phyloP scores from a whole-genome alignment of 2,329 filamentous ascomycete genomes.

The Scorias spongiosa region DNA sequence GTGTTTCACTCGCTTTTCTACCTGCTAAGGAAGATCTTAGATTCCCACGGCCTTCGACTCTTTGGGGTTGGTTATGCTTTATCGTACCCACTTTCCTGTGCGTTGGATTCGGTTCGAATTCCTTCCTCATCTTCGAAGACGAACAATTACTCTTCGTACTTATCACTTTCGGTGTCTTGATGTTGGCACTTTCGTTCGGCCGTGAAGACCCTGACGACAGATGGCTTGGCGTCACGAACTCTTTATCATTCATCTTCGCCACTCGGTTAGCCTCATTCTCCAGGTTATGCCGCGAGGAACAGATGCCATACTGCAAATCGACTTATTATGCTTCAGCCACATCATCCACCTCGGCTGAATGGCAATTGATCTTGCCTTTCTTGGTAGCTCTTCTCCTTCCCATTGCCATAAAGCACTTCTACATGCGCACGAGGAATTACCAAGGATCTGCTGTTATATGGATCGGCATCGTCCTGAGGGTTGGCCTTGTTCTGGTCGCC shows the following conservation, averaged over 20 bases:
- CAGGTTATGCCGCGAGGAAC: conserved; percentile 87
- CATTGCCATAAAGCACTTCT: conserved; percentile 63
- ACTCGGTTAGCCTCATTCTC: conserved; percentile 73
- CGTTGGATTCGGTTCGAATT: conserved; percentile 92
- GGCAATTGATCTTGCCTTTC: conserved; percentile 75
- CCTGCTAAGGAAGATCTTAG: conserved; percentile 27
- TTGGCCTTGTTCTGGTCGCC: conserved; percentile 59
- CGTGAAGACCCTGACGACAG: conserved; percentile 52
- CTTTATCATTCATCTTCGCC: conserved; percentile 64
- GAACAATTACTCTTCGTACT: conserved; percentile 86
- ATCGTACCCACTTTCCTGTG: conserved; percentile 75
- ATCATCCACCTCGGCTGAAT: conserved; percentile 81
- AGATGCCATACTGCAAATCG: conserved; percentile 91
- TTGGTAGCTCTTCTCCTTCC: conserved; percentile 58
- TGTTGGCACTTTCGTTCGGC: conserved; percentile 59
- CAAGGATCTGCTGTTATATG: conserved; percentile 73
- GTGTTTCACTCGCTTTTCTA: conserved; percentile 26
- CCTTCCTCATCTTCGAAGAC: conserved; percentile 98
- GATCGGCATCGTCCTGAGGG: conserved; percentile 66
- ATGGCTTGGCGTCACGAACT: conserved; percentile 69
- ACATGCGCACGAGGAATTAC: conserved; percentile 68
- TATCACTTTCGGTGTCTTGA: conserved; percentile 67
- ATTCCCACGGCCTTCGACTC: conserved; percentile 49
- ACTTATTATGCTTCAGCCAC: conserved; percentile 89
- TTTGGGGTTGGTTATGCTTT: conserved; percentile 80